phyloP scores from a whole-genome alignment of 1,139 yeast genomes.

The Lodderomyces parapsilosis region DNA sequence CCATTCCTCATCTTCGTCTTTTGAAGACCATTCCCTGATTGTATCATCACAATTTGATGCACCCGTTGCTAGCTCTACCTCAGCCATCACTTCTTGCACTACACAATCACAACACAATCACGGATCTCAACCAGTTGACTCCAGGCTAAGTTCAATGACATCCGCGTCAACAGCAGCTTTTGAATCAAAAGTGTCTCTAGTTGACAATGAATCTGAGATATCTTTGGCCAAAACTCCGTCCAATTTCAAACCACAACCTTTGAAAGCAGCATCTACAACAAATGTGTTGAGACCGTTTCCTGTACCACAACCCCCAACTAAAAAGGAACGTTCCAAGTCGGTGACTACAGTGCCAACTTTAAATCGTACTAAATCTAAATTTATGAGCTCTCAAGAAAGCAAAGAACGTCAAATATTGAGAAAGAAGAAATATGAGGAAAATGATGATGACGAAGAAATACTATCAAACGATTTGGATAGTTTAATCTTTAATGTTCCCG shows the following conservation, averaged over 20 bases:
- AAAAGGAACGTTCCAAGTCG: slow-evolving; percentile 11
- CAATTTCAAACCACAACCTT: slow-evolving; percentile 3
- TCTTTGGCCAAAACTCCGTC: slow-evolving; percentile 3
- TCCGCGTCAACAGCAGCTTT: slow-evolving; percentile 6
- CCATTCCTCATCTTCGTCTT: slow-evolving; percentile 29
- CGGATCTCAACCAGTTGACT: slow-evolving; percentile 19
- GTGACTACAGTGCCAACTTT: slow-evolving; percentile 18
- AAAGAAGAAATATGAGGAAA: slow-evolving; percentile 44
- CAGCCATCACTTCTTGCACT: slow-evolving; percentile 2
- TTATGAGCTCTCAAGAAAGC: slow-evolving; percentile 34
- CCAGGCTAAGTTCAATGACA: slow-evolving; percentile 41
- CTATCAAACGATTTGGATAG: slow-evolving; percentile 35
- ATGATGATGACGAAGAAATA: slow-evolving; percentile 44
- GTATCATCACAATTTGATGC: slow-evolving; percentile 35
- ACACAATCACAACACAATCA: background rate
- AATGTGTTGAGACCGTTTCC: slow-evolving; percentile 5
- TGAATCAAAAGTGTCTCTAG: background rate
- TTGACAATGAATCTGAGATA: background rate
- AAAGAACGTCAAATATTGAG: slow-evolving; percentile 40
- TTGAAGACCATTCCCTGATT: slow-evolving; percentile 37
- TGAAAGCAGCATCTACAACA: slow-evolving; percentile 13
- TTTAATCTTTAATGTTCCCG: slow-evolving; percentile 46
- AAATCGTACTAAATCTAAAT: slow-evolving; percentile 37
- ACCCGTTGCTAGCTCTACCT: slow-evolving; percentile 6
- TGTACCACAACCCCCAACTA: slow-evolving; percentile 3